Base-by-base conservation (phyloP, 2,329 filamentous ascomycete species). In the Raffaelea ambrosiae region DNA sequence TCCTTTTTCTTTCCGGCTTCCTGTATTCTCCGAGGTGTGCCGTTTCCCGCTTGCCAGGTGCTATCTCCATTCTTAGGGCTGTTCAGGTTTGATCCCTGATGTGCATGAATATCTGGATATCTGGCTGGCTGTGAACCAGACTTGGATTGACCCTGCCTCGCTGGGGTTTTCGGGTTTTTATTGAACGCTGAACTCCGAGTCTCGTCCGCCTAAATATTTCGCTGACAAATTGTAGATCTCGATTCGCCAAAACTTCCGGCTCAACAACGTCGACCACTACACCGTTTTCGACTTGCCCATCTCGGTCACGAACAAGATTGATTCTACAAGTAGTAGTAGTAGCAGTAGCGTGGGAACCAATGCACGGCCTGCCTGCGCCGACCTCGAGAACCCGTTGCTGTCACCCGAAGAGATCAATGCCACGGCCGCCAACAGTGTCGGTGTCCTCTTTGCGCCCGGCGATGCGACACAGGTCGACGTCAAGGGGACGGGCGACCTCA, bases 261-360 rank as follows among this genome's bases (percentile, higher is more conserved):
- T 85, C 48, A 84, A 86, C 58, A 73, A 70, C 13, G 70, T 72
- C 2, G 70, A 83, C 42, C 72, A 78, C 55, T 86, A 86, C 61
- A 86, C 82, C 9, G 76, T 87, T 47, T 86, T 86, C 56, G 80
- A 87, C 54, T 65, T 86, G 13, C 83, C 83, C 18, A 82, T 87
- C 54, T 71, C 73, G 3, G 75, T 86, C 35, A 84, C 81, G 5
- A 87, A 87, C 60, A 69, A 66, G 36, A 86, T 87, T 53, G 59
- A 67, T 9, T 59, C 63, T 29, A n/a, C n/a, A n/a, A n/a, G n/a
- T n/a, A n/a, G n/a, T n/a, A n/a, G n/a, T n/a, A n/a, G n/a, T n/a
- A 13, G 26, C 26, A 29, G 7, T 29, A 7, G 26, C 7, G 7
- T 13, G 7, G 26, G 26, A 7, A 57, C 59, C 19, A 61, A 61